Evolutionary conservation across 2,329 filamentous ascomycete genomes (phyloP), one percentile per base, ranked within the genome.

Genomic region (Ophiostoma novo-ulmi): DNA sequence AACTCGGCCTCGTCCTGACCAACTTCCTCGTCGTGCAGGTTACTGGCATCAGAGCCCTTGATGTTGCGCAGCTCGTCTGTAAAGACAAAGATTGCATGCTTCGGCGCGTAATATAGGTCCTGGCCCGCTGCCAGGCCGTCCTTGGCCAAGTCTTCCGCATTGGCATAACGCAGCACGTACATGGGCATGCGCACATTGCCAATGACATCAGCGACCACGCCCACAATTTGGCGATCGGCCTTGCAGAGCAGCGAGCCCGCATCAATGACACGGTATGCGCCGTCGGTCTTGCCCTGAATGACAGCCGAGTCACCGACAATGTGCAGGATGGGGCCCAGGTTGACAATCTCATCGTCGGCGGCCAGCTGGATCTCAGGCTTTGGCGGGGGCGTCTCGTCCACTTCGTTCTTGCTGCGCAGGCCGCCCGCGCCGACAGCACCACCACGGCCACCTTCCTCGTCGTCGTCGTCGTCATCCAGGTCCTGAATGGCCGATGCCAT

Each of bases 31-130:
- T 98, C 95, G 79, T 97, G 91, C 70, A 97, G 85, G 78, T 98
- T 98, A 69, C 93, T 97, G 10, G 95, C 94, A 79, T 99, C 95
- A 11, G 93, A 95, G 72, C 93, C 93, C 81, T 97, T 98, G 76
- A 91, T 78, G 69, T 84, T 85, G 79, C 90, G 91, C 71, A 98
- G 82, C 7, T 90, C 88, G 78, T 95, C 87, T 0, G 94, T 97
- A 77, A 97, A 95, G 70, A 97, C 92, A 75, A 91, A 96, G 0
- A 85, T 89, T 58, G 93, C 93, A 78, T 95, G 90, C 10, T 87
- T 82, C 64, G 90, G 86, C 3, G 94, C 88, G 77, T 97, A 98
- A 81, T 87, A 97, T 2, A 98, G 81, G 67, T 87, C 87, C 1
- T 86, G 87, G 38, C 90, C 92, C 58, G 87, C 81, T n/a, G 82